Percentiles rank a stretch among this genome's conserved stretches.
Conservation (phyloP, 2,329 filamentous ascomycete genomes). For the Elsinoe fawcettii region DNA sequence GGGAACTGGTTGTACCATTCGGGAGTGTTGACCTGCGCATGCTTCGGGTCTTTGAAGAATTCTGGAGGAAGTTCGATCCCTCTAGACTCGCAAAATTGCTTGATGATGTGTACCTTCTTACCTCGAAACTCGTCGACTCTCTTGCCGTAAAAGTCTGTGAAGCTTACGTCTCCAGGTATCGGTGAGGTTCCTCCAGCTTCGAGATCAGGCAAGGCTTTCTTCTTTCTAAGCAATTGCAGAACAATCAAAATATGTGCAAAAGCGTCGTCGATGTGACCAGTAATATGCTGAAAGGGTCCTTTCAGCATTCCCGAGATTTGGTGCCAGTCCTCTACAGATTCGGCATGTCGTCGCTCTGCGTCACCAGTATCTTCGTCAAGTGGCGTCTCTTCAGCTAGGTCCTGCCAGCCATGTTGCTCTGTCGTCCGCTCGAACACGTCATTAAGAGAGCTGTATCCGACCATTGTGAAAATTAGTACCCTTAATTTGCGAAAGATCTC, state of each 20-base stretch:
- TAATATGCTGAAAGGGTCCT: constrained; percentile 57
- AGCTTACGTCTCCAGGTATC: constrained; percentile 53
- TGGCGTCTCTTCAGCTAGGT: constrained; percentile 40
- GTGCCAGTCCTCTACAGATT: constrained; percentile 54
- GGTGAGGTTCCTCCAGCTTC: constrained; percentile 43
- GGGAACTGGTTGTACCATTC: constrained; percentile 22
- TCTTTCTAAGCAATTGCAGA: constrained; percentile 40
- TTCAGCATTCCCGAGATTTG: constrained; percentile 62
- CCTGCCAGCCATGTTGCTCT: constrained; percentile 50
- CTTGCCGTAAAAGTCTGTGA: constrained; percentile 46
- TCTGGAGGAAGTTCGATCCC: constrained; percentile 43
- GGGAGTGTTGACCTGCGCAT: constrained; percentile 26
- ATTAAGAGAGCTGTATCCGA: constrained; percentile 60
- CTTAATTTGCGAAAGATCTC: constrained; percentile 53
- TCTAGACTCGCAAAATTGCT: constrained; percentile 39
- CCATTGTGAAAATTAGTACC: constrained; percentile 54
- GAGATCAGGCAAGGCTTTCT: constrained; percentile 40
- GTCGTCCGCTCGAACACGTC: constrained; percentile 65
- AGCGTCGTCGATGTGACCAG: constrained; percentile 58
- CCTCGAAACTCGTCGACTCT: constrained; percentile 51
- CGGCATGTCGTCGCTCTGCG: constrained; percentile 18
- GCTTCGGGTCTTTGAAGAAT: constrained; percentile 44
- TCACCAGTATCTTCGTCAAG: neutral
- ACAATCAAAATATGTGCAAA: constrained; percentile 54
- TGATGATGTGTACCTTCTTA: constrained; percentile 43